phyloP scores from a whole-genome alignment of 768 basidiomycete species.

The Auricularia sp. region DNA sequence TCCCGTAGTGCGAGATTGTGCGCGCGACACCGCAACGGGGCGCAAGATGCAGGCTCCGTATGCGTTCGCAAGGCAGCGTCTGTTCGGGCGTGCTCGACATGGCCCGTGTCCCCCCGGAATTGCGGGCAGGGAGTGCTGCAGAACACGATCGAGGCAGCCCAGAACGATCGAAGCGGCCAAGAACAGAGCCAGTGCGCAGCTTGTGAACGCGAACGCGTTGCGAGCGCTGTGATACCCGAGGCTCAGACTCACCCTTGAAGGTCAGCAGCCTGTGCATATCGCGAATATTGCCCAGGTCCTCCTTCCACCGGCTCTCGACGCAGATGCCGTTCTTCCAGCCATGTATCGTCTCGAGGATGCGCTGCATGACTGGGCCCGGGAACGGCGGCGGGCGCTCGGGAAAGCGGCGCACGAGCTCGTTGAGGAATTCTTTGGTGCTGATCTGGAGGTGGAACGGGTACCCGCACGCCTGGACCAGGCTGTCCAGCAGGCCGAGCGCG shows the following conservation, averaged over 20 bases:
- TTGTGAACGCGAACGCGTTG: too few relatives aligned
- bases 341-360: slow-evolving; percentile 86
- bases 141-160: neutral
- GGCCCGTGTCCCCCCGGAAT: too few relatives aligned
- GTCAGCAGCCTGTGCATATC: slow-evolving; percentile 94
- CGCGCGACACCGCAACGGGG: too few relatives aligned
- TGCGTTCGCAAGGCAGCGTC: too few relatives aligned
- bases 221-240: too few relatives aligned
- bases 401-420: slow-evolving; percentile 95
- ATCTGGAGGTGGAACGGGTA: slow-evolving; percentile 97
- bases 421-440: slow-evolving; percentile 93
- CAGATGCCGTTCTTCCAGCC: slow-evolving; percentile 94
- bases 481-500: slow-evolving; percentile 77
- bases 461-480: slow-evolving; percentile 89
- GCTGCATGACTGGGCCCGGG: slow-evolving; percentile 88
- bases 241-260: slow-evolving; percentile 67
- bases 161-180: slow-evolving; percentile 4
- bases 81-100: too few relatives aligned
- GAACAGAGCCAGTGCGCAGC: too few relatives aligned
- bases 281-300: slow-evolving; percentile 90
- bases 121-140: too few relatives aligned
- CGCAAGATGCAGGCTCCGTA: too few relatives aligned
- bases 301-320: slow-evolving; percentile 79
- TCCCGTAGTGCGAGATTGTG: too few relatives aligned
- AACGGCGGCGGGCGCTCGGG: slow-evolving; percentile 95